Base-by-base conservation (phyloP, 176 grass and related monocot species). In the Zoysia japonica region DNA sequence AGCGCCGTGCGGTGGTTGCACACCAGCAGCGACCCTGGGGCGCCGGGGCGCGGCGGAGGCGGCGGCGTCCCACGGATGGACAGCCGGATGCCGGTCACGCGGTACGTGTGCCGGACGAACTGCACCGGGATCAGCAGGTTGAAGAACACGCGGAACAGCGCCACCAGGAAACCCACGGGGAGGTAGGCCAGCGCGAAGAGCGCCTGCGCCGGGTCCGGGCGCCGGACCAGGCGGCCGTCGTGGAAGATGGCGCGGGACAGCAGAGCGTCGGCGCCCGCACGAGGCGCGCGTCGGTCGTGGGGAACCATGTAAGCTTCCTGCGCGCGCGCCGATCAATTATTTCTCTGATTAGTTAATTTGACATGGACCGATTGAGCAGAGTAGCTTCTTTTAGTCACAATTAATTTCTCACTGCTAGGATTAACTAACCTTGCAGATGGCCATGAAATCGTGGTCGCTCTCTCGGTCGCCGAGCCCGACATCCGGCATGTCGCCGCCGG, bases 291-390 rank as follows among this genome's bases (percentile, higher is more conserved):
- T 3, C 52, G 70, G 82, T 97, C 72, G 1, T 49, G 71, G 1
- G 89, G 94, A 51, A 97, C 89, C 91, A 97, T 97, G 77, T 90
- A 97, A 1, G 93, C 90, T 82, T 97, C 93, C 93, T 96, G 79
- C 78, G 51, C 14, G 28, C 28, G 28, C 28, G 28, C 28, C 28
- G 28, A 28, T 28, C 28, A 28, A 28, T 28, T 28, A 28, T 28
- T 28, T 28, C 28, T 28, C 28, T 28, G 28, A 28, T 28, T 0
- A 28, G 0, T 0, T 28, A 28, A 28, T 28, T 28, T 28, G 28
- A 28, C 28, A 28, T 28, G 28, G 28, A 28, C 28, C 28, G 28
- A 28, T 28, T 28, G 28, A 28, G 28, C 28, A 28, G 28, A 28
- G 28, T 28, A 28, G 0, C 28, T 28, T 28, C 28, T 51, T 51